phyloP scores from a whole-genome alignment of 805 yeast species.

The Saturnispora kantuleensis region DNA sequence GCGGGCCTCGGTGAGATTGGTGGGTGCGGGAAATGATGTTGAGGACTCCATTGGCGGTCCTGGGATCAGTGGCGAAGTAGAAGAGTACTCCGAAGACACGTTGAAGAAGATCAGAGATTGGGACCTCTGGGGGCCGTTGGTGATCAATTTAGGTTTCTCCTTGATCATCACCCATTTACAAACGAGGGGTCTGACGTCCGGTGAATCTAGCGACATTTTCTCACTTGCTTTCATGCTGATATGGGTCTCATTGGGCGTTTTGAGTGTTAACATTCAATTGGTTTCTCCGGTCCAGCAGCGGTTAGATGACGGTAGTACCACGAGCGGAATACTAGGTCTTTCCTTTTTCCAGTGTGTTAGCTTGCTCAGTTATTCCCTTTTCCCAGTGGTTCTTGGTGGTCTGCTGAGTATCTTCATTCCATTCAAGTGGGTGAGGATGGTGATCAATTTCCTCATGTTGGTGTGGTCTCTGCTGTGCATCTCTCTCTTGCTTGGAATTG shows the following conservation, averaged over 20 bases:
- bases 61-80: slow-evolving; percentile 10
- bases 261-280: slow-evolving; percentile 45
- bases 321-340: slow-evolving; percentile 30
- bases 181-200: slow-evolving; percentile 19
- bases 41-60: slow-evolving; percentile 18
- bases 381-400: slow-evolving; percentile 44
- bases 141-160: slow-evolving; percentile 39
- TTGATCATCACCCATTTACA: slow-evolving; percentile 39
- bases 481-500: slow-evolving; percentile 40
- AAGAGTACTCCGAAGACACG: slow-evolving; percentile 27
- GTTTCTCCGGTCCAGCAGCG: slow-evolving; percentile 36
- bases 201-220: slow-evolving; percentile 38
- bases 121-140: slow-evolving; percentile 57
- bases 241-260: slow-evolving; percentile 39
- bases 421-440: slow-evolving; percentile 34
- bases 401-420: slow-evolving; percentile 33
- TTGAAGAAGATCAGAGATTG: slow-evolving; percentile 37
- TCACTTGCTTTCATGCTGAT: slow-evolving; percentile 44
- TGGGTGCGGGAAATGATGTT: slow-evolving; percentile 12
- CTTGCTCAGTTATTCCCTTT: slow-evolving; percentile 46
- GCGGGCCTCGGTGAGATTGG: slow-evolving; percentile 13
- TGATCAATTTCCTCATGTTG: slow-evolving; percentile 32
- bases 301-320: slow-evolving; percentile 19
- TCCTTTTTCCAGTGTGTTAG: slow-evolving; percentile 47
- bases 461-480: slow-evolving; percentile 46